These are phyloP conservation scores for Polyplosphaeria fusca DNA, from an alignment of 495 filamentous ascomycete species.

Conservation along the genomic window DNA sequence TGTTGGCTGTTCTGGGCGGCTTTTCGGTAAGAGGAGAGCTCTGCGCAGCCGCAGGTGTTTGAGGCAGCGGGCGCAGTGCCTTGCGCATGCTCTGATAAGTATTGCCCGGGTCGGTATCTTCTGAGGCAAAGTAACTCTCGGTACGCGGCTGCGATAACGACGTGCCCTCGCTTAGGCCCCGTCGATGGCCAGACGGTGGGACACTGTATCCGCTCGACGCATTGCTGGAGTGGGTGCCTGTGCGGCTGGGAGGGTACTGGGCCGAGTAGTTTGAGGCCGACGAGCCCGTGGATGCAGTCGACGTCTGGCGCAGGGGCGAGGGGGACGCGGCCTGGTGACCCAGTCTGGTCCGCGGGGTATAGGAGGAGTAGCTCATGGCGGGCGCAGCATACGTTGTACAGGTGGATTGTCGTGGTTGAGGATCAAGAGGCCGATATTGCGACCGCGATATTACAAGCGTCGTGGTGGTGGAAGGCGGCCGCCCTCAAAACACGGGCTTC, in stretches of 20 bases:
- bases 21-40: constrained; percentile 45
- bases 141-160: constrained; percentile 46
- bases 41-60: constrained; percentile 60
- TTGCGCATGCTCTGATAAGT: constrained; percentile 70
- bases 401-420: constrained; percentile 16
- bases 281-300: constrained; percentile 74
- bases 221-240: constrained; percentile 74
- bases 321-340: constrained; percentile 57
- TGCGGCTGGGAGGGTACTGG: constrained; percentile 63
- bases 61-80: constrained; percentile 73
- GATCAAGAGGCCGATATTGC: constrained; percentile 28
- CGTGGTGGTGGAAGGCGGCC: constrained; percentile 20
- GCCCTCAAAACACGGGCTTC: not conserved
- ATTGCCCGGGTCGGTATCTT: constrained; percentile 51
- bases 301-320: constrained; percentile 67
- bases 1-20: constrained; percentile 14
- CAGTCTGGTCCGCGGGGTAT: constrained; percentile 38
- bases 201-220: constrained; percentile 60
- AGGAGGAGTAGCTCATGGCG: constrained; percentile 31
- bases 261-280: constrained; percentile 68
- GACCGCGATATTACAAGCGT: constrained; percentile 21
- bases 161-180: constrained; percentile 71
- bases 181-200: constrained; percentile 57
- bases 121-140: constrained; percentile 42
- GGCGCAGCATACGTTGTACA: constrained; percentile 31